Evolutionary conservation across 1,284 basidiomycete genomes (phyloP), one percentile per base, ranked within the genome.

Genomic region (Kwoniella shivajii): DNA sequence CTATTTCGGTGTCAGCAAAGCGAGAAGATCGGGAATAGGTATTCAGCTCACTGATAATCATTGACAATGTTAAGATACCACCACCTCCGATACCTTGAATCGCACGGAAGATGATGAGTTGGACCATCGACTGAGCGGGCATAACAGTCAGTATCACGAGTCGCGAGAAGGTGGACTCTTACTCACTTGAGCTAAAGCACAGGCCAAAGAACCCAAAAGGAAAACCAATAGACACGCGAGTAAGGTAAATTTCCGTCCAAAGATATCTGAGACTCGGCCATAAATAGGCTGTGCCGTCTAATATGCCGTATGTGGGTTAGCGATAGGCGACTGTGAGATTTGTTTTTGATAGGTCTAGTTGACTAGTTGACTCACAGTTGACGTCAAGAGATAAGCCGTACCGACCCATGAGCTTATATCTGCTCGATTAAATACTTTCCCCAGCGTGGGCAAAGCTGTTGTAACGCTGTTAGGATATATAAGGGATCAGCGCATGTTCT

Each of bases 201-300:
- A 84, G 83, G 53, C 86, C 84, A 66, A 50, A 31, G 66, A 73
- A 26, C 74, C 72, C 36, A 88, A 70, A 75, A 87, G 82, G 71
- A 86, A 86, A 39, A 88, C 78, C 11, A 75, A 69, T 80, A 88
- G 84, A 4, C 83, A 82, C 6, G 82, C 73, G 38, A 84, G 82
- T 38, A 90, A 78, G 0, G 84, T 83, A 18, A 78, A 74, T 69
- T 90, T 90, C 29, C 89, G 80, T 16, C 88, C 89, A 63, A 89
- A 89, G 33, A 88, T 88, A 63, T 90, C 88, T 80, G 85, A 79
- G n/a, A 88, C 83, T 6, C 86, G 82, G 31, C 87, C 87, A 71
- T 88, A 83, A 4, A 83, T 73, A 1, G 76, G 81, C 71, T 88
- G 88, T 61, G 87, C 85, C 14, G 84, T 83, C 6, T 87, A 85